These are phyloP conservation scores for Penicillium robsamsonii DNA, from an alignment of 495 filamentous ascomycete species.

Conservation along the genomic window DNA sequence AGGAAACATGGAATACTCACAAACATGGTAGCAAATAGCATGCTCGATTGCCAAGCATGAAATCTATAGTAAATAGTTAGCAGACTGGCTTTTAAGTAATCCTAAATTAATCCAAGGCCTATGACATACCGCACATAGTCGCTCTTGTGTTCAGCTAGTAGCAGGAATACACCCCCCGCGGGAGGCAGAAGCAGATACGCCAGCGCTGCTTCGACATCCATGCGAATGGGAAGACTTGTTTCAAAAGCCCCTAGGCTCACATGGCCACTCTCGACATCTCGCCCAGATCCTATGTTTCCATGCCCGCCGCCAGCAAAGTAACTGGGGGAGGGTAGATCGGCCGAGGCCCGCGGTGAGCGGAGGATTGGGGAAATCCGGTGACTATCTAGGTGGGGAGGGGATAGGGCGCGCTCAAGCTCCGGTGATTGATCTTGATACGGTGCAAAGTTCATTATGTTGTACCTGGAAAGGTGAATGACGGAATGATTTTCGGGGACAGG, in stretches of 20 bases:
- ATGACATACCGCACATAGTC: slow-evolving; percentile 87
- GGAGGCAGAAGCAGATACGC: slow-evolving; percentile 88
- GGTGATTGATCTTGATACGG: slow-evolving; percentile 90
- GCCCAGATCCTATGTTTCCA: slow-evolving; percentile 36
- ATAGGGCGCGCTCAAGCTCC: slow-evolving; percentile 70
- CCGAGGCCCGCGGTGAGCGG: slow-evolving; percentile 39
- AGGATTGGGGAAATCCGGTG: slow-evolving; percentile 48
- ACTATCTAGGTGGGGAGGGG: slow-evolving; percentile 54
- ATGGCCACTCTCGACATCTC: slow-evolving; percentile 51
- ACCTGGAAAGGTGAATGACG: slow-evolving; percentile 4
- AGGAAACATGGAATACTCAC: slow-evolving; percentile 43
- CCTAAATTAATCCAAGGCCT: neutral
- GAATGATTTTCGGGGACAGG: neutral
- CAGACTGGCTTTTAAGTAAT: neutral
- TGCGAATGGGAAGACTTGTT: slow-evolving; percentile 72
- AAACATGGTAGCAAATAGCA: slow-evolving; percentile 83
- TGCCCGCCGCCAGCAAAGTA: slow-evolving; percentile 37
- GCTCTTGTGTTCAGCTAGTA: slow-evolving; percentile 88
- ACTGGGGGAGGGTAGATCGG: slow-evolving; percentile 42
- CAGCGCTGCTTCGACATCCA: slow-evolving; percentile 86
- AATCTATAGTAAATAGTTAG: slow-evolving; percentile 56
- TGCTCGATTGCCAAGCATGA: slow-evolving; percentile 91
- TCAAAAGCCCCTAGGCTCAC: slow-evolving; percentile 75
- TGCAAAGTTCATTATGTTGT: slow-evolving; percentile 77
- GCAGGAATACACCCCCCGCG: slow-evolving; percentile 76